Conservation (phyloP, 176 grass and related monocot genomes). For the Lolium perenne region DNA sequence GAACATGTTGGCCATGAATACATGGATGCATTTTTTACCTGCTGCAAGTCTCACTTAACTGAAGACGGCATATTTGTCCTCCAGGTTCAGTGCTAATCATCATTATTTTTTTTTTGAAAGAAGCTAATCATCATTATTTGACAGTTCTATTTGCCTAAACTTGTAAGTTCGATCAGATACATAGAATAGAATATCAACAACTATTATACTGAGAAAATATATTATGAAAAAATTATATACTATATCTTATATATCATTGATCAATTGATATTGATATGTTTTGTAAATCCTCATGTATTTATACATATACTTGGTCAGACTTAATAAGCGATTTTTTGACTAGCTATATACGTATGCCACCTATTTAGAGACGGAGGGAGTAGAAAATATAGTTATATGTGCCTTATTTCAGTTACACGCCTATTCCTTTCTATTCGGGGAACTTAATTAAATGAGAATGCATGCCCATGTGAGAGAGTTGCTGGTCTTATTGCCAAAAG, state of each 20-base stretch:
- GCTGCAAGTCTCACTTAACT: conserved; percentile 73
- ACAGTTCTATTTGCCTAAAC: too few species aligned
- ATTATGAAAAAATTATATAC: too few species aligned
- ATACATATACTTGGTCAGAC: neutral
- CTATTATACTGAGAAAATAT: neutral
- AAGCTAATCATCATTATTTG: too few species aligned
- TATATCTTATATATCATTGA: too few species aligned
- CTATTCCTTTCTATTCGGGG: neutral
- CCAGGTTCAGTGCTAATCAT: conserved; percentile 43
- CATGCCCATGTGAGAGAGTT: neutral
- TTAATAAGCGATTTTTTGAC: too few species aligned
- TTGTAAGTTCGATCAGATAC: neutral
- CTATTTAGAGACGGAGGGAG: too few species aligned
- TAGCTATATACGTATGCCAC: too few species aligned
- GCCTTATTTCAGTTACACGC: too few species aligned
- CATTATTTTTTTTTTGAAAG: too few species aligned
- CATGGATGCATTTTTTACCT: conserved; percentile 78
- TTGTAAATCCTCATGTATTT: too few species aligned
- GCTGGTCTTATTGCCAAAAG: neutral
- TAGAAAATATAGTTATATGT: too few species aligned
- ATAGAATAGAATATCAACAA: neutral
- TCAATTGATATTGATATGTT: too few species aligned
- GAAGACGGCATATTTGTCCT: conserved; percentile 76
- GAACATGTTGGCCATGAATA: conserved; percentile 92
- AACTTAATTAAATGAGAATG: neutral